Evolutionary conservation across 306 rosid genomes (phyloP), one percentile per base, ranked within the genome.

Genomic region (Prunus kanzakura): DNA sequence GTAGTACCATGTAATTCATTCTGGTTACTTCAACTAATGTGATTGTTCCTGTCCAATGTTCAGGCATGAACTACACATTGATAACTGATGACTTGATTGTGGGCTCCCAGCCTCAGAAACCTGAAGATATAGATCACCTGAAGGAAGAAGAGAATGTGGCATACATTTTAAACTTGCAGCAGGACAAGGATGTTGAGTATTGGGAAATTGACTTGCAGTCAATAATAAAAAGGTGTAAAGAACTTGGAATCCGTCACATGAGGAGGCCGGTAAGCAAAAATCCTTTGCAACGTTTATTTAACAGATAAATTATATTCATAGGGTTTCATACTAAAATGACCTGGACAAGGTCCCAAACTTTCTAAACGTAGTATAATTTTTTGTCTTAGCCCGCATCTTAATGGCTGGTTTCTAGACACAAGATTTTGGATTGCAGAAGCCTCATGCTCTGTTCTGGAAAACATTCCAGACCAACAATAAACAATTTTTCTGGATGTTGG

Each of bases 21-120:
- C 83, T 77, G 71, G 75, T 73, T 62, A 66, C 63, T 38, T 15
- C 41, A 54, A 56, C 74, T 77, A 29, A 56, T 41, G 30, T 73
- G 47, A 43, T 80, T 75, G 54, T 38, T 41, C 4, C 23, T 75
- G 64, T 79, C 73, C 62, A 68, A 20, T 84, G 66, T 87, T 81
- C 91, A 95, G 98, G 97, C 75, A 92, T 95, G 98, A 92, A 90
- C 86, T 95, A 89, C 82, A 92, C 89, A 19, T 81, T 82, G 76
- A 86, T 95, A 87, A 83, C 92, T 69, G 97, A 92, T 51, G 47
- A 88, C 72, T 76, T 94, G 84, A 89, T 94, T 30, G 97, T 94
- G 80, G 97, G 97, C 27, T 94, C 98, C 64, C 98, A 92, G 83
- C 98, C 97, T 77, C 97, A 94, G 84, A 92, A 90, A 84, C 91